A percentile compares a stretch with the other conserved stretches of the same genome.
phyloP scores from a whole-genome alignment of 305 asterid species.

The Fraxinus velutina region DNA sequence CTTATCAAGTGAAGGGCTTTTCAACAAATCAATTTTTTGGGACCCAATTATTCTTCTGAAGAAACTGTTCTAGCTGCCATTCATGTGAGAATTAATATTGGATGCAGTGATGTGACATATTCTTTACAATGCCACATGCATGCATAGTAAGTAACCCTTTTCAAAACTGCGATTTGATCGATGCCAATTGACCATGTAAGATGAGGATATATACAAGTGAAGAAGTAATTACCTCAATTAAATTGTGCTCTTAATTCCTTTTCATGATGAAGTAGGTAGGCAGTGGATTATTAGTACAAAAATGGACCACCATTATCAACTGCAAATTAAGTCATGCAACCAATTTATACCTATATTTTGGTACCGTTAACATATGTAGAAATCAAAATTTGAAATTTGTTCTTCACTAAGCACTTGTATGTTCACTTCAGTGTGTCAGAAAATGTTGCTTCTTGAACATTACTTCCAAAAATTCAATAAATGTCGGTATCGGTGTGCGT shows the following conservation, averaged over 20 bases:
- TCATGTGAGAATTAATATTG: slow-evolving; percentile 10
- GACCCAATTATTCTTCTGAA: not conserved
- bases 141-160: not conserved
- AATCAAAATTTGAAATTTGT: not conserved
- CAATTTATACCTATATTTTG: not conserved
- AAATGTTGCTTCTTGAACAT: no score
- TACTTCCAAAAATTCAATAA: no score
- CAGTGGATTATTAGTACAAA: not conserved
- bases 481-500: no score
- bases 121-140: slow-evolving; percentile 13
- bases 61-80: slow-evolving; percentile 5
- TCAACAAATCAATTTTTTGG: not conserved
- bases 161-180: not conserved
- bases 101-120: slow-evolving; percentile 10
- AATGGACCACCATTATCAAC: not conserved
- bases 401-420: not conserved
- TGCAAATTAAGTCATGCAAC: not conserved
- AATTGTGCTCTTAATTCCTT: not conserved
- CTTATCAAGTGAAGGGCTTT: not conserved
- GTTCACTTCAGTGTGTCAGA: not conserved
- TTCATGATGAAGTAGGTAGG: not conserved
- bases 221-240: not conserved
- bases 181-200: not conserved
- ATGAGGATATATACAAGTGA: not conserved
- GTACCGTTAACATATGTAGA: not conserved